Evolutionary conservation across 371 early-diverging fungal genomes (phyloP).

Genomic region (Mucor saturninus): DNA sequence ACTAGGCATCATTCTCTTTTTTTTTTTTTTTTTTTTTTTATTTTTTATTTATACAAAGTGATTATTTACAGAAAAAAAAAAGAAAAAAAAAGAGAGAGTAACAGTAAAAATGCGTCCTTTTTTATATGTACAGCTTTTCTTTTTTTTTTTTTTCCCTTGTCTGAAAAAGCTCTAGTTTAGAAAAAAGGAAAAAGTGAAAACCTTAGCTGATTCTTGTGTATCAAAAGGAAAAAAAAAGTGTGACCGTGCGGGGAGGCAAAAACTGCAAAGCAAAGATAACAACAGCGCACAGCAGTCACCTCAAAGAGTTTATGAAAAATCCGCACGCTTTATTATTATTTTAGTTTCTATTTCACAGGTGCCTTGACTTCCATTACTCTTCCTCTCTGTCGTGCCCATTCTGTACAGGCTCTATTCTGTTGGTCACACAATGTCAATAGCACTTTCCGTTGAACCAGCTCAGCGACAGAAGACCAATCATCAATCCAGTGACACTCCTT

Average conservation of each 20-base stretch:
- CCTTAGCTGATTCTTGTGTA: no score
- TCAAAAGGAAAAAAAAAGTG: neutral
- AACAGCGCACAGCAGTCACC: neutral
- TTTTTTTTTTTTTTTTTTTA: constrained; percentile 15
- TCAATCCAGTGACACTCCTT: constrained; percentile 58
- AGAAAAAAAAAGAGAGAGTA: neutral
- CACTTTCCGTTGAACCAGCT: constrained; percentile 45
- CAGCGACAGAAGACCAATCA: constrained; percentile 49
- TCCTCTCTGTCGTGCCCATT: constrained; percentile 46
- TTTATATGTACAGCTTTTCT: neutral
- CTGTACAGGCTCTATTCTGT: constrained; percentile 47
- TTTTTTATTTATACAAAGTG: constrained; percentile 1
- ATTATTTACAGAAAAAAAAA: constrained; percentile 19
- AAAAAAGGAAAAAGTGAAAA: constrained; percentile 1
- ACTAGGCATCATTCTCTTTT: constrained; percentile 17
- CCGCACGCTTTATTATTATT: neutral
- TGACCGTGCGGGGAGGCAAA: neutral
- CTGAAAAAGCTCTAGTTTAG: neutral
- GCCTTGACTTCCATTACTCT: constrained; percentile 37
- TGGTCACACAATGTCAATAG: constrained; percentile 50
- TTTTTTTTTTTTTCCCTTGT: neutral
- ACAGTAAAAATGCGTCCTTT: neutral
- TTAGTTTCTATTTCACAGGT: constrained; percentile 38
- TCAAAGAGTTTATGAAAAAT: neutral
- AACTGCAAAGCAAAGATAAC: neutral